phyloP scores from a whole-genome alignment of 2,329 filamentous ascomycete species.

The Dryadomyces sulphureus region DNA sequence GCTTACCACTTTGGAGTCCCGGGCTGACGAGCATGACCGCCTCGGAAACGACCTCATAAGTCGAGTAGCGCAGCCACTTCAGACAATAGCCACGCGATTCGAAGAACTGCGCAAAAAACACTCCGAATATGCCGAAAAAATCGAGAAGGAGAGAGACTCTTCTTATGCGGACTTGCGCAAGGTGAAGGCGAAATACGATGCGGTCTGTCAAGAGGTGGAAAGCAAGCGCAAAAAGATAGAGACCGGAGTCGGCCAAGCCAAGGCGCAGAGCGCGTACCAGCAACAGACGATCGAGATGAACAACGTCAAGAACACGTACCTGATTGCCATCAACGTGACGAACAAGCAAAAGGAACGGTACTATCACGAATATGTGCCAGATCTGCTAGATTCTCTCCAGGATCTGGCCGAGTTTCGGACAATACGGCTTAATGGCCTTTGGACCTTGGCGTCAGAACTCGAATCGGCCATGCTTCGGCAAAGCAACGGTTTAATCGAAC shows the following conservation, averaged over 20 bases:
- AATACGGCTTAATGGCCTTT: slow-evolving; percentile 68
- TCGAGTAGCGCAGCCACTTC: slow-evolving; percentile 77
- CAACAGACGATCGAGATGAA: slow-evolving; percentile 92
- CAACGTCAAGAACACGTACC: slow-evolving; percentile 95
- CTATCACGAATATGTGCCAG: slow-evolving; percentile 92
- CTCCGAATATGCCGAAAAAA: slow-evolving; percentile 70
- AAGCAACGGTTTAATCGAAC: slow-evolving; percentile 56
- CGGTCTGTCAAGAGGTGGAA: slow-evolving; percentile 86
- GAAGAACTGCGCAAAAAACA: slow-evolving; percentile 91
- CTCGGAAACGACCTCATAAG: slow-evolving; percentile 65
- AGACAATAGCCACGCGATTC: slow-evolving; percentile 56
- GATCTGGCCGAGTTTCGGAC: slow-evolving; percentile 85
- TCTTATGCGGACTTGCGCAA: slow-evolving; percentile 80
- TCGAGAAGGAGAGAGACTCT: slow-evolving; percentile 77
- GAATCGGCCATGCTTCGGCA: slow-evolving; percentile 67
- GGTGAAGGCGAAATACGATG: slow-evolving; percentile 84
- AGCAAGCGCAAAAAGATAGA: slow-evolving; percentile 89
- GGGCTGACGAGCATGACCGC: slow-evolving; percentile 78
- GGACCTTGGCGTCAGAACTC: slow-evolving; percentile 65
- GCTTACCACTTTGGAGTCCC: slow-evolving; percentile 73
- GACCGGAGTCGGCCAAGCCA: slow-evolving; percentile 82
- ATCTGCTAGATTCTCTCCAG: slow-evolving; percentile 84
- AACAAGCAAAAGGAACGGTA: slow-evolving; percentile 97
- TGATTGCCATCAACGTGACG: slow-evolving; percentile 90
- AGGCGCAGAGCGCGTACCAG: slow-evolving; percentile 82